phyloP scores from a whole-genome alignment of 1,139 yeast genomes.

The Spencermartinsiella ligniputridi region DNA sequence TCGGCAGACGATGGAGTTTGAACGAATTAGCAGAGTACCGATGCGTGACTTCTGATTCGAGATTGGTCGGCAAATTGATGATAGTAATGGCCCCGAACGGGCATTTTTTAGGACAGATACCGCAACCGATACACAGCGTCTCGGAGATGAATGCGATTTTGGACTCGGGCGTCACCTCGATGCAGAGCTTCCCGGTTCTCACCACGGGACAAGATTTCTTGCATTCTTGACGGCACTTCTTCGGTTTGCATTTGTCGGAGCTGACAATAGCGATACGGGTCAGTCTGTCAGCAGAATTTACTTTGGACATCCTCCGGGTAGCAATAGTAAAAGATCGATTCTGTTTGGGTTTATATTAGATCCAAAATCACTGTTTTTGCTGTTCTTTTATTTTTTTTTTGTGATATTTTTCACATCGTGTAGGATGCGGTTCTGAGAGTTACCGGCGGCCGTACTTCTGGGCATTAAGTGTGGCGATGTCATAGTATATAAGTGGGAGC shows the following conservation, averaged over 20 bases:
- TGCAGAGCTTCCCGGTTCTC: conserved; percentile 94
- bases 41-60: conserved; percentile 89
- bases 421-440: no score
- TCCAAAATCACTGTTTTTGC: no score
- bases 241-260: conserved; percentile 93
- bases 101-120: conserved; percentile 98
- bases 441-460: no score
- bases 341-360: no score
- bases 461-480: no score
- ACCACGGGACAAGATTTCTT: conserved; percentile 96
- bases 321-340: no score
- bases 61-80: conserved; percentile 91
- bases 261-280: conserved; percentile 78
- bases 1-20: conserved; percentile 93
- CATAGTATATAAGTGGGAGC: no score
- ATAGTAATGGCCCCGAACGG: conserved; percentile 96
- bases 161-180: conserved; percentile 85
- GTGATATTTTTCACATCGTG: not conserved
- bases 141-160: conserved; percentile 97
- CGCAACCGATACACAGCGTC: conserved; percentile 95
- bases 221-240: conserved; percentile 97
- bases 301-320: no score
- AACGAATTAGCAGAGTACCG: conserved; percentile 97
- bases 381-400: no score
- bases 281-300: conserved; percentile 10